These are phyloP conservation scores for Aspergillus niger DNA, from an alignment of 2,329 filamentous ascomycete species.

Conservation along the genomic window DNA sequence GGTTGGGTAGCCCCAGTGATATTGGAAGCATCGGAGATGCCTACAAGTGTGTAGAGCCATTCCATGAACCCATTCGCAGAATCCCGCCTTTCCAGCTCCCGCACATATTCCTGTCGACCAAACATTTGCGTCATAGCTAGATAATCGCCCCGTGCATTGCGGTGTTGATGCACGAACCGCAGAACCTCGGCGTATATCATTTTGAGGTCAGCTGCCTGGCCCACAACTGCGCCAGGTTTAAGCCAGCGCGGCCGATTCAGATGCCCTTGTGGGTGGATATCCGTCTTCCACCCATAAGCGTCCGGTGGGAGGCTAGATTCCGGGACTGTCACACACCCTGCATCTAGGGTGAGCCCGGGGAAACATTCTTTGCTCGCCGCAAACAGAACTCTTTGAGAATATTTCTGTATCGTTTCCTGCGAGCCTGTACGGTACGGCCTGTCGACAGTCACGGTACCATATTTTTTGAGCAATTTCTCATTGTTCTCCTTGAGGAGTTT, in stretches of 20 bases:
- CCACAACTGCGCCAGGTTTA: constrained; percentile 53
- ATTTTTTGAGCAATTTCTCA: constrained; percentile 51
- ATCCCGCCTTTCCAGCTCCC: constrained; percentile 45
- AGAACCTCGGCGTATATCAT: constrained; percentile 49
- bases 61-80: constrained; percentile 39
- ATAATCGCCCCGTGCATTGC: constrained; percentile 43
- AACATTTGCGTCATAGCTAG: constrained; percentile 55
- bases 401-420: constrained; percentile 40
- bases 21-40: constrained; percentile 42
- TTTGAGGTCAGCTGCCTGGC: constrained; percentile 52
- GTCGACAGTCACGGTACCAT: constrained; percentile 43
- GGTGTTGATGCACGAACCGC: constrained; percentile 37
- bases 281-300: constrained; percentile 51
- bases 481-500: constrained; percentile 57
- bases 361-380: constrained; percentile 58
- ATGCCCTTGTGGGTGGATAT: constrained; percentile 38
- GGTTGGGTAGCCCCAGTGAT: constrained; percentile 36
- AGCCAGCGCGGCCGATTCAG: constrained; percentile 52
- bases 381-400: constrained; percentile 59
- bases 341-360: constrained; percentile 44
- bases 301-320: constrained; percentile 53
- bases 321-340: constrained; percentile 57
- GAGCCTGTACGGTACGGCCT: constrained; percentile 20
- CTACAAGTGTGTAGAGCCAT: constrained; percentile 41
- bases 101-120: constrained; percentile 55